These are phyloP conservation scores for Aspergillus sp. DNA, from an alignment of 2,329 filamentous ascomycete genomes.

Conservation along the genomic window DNA sequence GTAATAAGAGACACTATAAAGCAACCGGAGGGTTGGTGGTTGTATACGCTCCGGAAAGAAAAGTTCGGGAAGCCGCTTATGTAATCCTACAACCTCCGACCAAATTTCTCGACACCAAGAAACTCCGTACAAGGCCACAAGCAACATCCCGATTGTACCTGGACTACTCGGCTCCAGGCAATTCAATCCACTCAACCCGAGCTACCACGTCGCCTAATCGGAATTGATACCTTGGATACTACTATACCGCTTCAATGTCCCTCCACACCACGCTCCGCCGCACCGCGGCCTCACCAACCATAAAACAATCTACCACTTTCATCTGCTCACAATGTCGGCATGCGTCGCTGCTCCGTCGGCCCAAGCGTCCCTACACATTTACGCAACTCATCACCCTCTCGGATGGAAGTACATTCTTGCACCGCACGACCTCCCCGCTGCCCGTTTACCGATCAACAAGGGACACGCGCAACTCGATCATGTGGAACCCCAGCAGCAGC, in stretches of 20 bases:
- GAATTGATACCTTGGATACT: neutral
- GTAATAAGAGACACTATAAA: neutral
- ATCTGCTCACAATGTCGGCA: slow-evolving; percentile 66
- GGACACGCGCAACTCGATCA: slow-evolving; percentile 82
- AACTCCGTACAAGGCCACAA: slow-evolving; percentile 1
- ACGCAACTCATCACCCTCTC: slow-evolving; percentile 93
- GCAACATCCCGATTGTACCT: neutral
- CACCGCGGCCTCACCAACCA: slow-evolving; percentile 28
- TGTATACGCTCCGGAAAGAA: slow-evolving; percentile 15
- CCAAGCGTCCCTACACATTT: slow-evolving; percentile 92
- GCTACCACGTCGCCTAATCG: neutral
- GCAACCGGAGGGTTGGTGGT: neutral
- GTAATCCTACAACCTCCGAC: slow-evolving; percentile 26
- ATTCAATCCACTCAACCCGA: neutral
- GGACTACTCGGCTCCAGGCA: neutral
- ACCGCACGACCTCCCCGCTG: slow-evolving; percentile 51
- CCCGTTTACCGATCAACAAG: slow-evolving; percentile 66
- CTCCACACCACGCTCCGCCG: slow-evolving; percentile 38
- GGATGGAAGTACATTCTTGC: slow-evolving; percentile 76
- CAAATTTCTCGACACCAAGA: slow-evolving; percentile 32
- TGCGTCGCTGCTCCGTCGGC: slow-evolving; percentile 81
- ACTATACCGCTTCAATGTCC: slow-evolving; percentile 26
- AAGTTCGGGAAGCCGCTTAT: slow-evolving; percentile 26
- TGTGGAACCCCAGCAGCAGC: slow-evolving; percentile 87
- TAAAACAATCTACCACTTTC: slow-evolving; percentile 37